Conservation (phyloP, 169 alveolate species). For the Eimeria necatrix region DNA sequence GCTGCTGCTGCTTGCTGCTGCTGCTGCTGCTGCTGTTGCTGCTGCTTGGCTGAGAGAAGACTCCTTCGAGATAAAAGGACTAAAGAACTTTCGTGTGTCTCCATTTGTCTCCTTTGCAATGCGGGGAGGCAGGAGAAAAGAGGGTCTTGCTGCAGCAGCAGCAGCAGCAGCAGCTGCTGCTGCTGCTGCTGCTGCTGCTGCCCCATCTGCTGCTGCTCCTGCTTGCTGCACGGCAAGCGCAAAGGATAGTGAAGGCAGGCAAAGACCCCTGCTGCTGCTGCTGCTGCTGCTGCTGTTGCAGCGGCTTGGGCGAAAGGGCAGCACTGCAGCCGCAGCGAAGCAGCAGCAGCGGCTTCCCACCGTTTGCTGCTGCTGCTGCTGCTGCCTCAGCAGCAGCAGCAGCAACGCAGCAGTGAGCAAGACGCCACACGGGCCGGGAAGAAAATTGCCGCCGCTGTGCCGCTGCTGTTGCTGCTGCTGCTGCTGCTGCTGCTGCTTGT, state of each 20-base stretch:
- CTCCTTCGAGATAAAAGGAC: background rate
- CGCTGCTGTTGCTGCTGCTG: background rate
- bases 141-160: background rate
- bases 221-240: background rate
- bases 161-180: background rate
- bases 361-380: constrained; percentile 19
- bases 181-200: background rate
- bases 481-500: background rate
- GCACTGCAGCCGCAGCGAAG: background rate
- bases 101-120: background rate
- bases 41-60: background rate
- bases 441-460: background rate
- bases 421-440: no score
- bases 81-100: background rate
- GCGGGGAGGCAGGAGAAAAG: no score
- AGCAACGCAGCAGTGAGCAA: constrained; percentile 59
- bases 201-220: background rate
- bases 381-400: constrained; percentile 14
- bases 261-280: background rate
- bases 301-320: background rate
- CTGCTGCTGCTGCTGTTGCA: background rate
- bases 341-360: background rate
- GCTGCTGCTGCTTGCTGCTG: no score
- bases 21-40: background rate
- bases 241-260: background rate